A percentile compares a stretch with the other conserved stretches of the same genome.
phyloP scores from a whole-genome alignment of 2,329 filamentous ascomycete species.

The Colletotrichum cereale region DNA sequence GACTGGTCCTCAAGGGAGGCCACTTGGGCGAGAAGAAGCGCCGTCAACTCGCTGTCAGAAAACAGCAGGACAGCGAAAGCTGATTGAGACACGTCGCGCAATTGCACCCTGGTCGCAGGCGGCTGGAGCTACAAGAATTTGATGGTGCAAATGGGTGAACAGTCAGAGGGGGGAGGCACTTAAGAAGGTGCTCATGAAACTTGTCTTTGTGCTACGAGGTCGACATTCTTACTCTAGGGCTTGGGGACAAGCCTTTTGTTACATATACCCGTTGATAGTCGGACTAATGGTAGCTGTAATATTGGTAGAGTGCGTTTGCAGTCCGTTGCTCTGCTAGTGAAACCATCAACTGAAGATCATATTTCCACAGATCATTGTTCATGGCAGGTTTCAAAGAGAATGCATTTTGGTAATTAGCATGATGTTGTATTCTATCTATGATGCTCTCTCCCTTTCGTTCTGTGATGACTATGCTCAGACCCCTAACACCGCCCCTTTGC shows the following conservation, averaged over 20 bases:
- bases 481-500: neutral
- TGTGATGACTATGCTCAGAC: conserved; percentile 21
- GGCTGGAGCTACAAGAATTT: neutral
- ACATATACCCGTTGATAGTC: neutral
- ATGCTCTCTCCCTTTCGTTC: conserved; percentile 25
- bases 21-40: conserved; percentile 3
- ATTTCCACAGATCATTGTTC: too few relatives aligned
- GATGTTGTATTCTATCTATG: conserved; percentile 24
- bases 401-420: neutral
- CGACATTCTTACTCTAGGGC: neutral
- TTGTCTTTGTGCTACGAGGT: neutral
- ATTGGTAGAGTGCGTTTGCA: neutral
- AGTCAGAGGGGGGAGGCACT: neutral
- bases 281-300: neutral
- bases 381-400: neutral
- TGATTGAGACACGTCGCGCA: neutral
- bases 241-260: neutral
- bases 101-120: neutral
- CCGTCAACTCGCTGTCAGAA: neutral
- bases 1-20: neutral
- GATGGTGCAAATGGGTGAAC: neutral
- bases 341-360: neutral
- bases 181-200: neutral
- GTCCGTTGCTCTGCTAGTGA: neutral
- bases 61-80: neutral